A percentile compares a stretch with the other conserved stretches of the same genome.
Evolutionary conservation across 2,329 filamentous ascomycete species (phyloP).

Genomic region (Penicillium olsonii): DNA sequence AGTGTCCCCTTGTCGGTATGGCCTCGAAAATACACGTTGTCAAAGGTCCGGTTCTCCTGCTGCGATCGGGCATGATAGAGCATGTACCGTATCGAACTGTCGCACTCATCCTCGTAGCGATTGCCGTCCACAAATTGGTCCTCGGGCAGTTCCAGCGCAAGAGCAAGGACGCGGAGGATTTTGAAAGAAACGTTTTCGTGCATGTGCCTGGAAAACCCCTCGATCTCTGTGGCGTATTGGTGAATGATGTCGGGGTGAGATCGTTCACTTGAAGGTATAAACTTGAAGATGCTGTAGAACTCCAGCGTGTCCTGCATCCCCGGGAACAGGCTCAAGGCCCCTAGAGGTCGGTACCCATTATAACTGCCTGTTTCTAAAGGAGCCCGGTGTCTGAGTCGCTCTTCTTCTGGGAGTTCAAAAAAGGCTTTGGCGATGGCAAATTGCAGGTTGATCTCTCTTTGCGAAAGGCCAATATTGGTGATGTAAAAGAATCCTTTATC

Average conservation of each 20-base stretch:
- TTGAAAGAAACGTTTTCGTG: slow-evolving; percentile 58
- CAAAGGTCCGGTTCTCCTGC: slow-evolving; percentile 48
- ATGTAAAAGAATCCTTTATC: slow-evolving; percentile 61
- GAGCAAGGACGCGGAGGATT: slow-evolving; percentile 60
- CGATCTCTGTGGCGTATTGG: slow-evolving; percentile 56
- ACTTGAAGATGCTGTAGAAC: slow-evolving; percentile 65
- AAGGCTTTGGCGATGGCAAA: slow-evolving; percentile 61
- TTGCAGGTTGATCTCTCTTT: slow-evolving; percentile 60
- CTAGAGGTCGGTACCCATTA: slow-evolving; percentile 56
- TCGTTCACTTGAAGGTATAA: slow-evolving; percentile 47
- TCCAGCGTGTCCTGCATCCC: slow-evolving; percentile 55
- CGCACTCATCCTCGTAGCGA: slow-evolving; percentile 57
- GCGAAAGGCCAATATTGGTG: slow-evolving; percentile 59
- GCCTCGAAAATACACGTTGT: slow-evolving; percentile 48
- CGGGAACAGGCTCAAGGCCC: slow-evolving; percentile 34
- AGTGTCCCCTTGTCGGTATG: slow-evolving; percentile 60
- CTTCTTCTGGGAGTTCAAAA: slow-evolving; percentile 56
- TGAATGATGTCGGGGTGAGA: slow-evolving; percentile 51
- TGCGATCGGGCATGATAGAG: slow-evolving; percentile 53
- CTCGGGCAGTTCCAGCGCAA: slow-evolving; percentile 60
- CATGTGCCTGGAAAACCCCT: slow-evolving; percentile 52
- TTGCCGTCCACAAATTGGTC: slow-evolving; percentile 59
- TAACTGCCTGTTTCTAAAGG: slow-evolving; percentile 56
- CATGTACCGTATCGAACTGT: slow-evolving; percentile 64
- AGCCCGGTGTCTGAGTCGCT: slow-evolving; percentile 57